phyloP scores from a whole-genome alignment of 1,139 yeast genomes.

The Pichia sp. region DNA sequence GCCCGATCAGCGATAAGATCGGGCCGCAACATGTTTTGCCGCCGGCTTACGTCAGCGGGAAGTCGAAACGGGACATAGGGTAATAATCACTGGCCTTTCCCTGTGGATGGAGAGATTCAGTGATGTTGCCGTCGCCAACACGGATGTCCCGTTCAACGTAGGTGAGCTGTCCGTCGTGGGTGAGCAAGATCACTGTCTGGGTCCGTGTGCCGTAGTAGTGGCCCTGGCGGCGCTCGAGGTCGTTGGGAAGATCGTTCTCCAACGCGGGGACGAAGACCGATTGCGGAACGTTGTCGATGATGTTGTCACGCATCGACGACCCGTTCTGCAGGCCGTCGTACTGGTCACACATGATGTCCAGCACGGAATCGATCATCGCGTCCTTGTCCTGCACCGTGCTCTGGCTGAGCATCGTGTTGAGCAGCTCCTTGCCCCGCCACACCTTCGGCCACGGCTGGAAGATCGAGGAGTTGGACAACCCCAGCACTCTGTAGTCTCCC shows the following conservation, averaged over 20 bases:
- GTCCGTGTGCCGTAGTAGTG: constrained; percentile 82
- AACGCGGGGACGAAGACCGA: constrained; percentile 74
- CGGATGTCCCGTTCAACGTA: constrained; percentile 39
- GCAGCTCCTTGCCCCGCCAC: constrained; percentile 42
- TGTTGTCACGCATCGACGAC: neutral
- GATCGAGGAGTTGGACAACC: constrained; percentile 61
- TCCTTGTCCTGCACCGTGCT: constrained; percentile 29
- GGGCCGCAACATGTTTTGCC: neutral
- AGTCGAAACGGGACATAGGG: neutral
- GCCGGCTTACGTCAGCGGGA: neutral
- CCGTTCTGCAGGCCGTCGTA: constrained; percentile 19
- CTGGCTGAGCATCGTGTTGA: constrained; percentile 39
- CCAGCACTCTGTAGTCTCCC: constrained; percentile 33
- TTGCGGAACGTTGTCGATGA: constrained; percentile 37
- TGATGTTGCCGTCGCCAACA: constrained; percentile 11
- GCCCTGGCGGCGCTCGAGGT: constrained; percentile 19
- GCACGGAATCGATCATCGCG: constrained; percentile 46
- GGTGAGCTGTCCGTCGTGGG: constrained; percentile 43
- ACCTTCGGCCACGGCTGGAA: constrained; percentile 75
- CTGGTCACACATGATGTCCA: constrained; percentile 51
- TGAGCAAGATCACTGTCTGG: constrained; percentile 70
- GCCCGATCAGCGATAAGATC: neutral
- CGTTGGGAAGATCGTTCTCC: constrained; percentile 16
- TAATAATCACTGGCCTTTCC: neutral
- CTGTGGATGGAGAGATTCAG: neutral